Percentiles rank a stretch among this genome's conserved stretches.
These are phyloP conservation scores for Blastocystis sp. DNA, from an alignment of 352 stramenopile genomes.

Conservation along the genomic window DNA sequence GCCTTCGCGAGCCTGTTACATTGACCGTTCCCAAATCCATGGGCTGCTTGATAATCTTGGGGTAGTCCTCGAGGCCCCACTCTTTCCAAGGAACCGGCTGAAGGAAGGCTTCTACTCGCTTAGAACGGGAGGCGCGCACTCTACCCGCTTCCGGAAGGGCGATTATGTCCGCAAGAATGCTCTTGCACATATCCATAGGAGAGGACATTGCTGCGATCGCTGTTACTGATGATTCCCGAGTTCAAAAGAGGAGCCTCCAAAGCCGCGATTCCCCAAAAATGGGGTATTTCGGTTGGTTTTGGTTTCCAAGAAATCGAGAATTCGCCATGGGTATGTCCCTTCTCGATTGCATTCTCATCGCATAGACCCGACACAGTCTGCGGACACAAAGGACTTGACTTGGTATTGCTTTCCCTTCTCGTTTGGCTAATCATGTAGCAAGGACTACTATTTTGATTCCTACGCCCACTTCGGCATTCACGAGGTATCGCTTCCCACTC, in stretches of 20 bases:
- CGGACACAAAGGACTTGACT: slow-evolving; percentile 70
- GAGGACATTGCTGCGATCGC: neutral
- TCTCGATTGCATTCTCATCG: neutral
- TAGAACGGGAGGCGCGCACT: neutral
- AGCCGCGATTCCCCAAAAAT: neutral
- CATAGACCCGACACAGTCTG: slow-evolving; percentile 33
- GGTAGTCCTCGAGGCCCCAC: slow-evolving; percentile 75
- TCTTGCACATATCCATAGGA: slow-evolving; percentile 45
- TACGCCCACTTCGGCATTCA: slow-evolving; percentile 98
- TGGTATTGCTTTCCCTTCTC: slow-evolving; percentile 10
- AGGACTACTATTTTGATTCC: slow-evolving; percentile 97
- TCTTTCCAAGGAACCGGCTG: slow-evolving; percentile 76
- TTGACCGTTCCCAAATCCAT: slow-evolving; percentile 76
- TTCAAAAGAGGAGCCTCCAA: neutral
- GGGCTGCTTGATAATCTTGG: slow-evolving; percentile 76
- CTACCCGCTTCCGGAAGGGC: slow-evolving; percentile 13
- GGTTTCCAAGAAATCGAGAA: neutral
- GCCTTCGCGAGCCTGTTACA: neutral
- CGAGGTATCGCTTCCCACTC: slow-evolving; percentile 79
- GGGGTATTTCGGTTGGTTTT: neutral
- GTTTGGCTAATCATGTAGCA: slow-evolving; percentile 79
- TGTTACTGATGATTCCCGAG: neutral
- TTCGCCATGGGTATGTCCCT: slow-evolving; percentile 57
- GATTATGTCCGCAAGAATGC: slow-evolving; percentile 34
- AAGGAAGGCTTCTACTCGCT: slow-evolving; percentile 69